Conservation (phyloP, 176 grass and related monocot genomes). For the Juncus effusus region DNA sequence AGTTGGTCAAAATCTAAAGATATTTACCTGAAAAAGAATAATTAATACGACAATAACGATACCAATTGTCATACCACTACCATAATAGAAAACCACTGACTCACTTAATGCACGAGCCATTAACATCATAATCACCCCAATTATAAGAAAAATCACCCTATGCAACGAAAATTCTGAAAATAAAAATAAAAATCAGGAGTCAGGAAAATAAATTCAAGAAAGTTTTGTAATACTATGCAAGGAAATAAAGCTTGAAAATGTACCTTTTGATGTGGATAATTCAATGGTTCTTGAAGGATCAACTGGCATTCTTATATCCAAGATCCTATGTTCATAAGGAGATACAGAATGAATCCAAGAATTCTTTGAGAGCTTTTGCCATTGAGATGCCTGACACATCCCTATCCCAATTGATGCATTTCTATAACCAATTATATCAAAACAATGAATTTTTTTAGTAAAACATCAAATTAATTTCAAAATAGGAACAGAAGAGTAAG, state of each 20-base stretch:
- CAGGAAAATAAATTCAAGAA: background rate
- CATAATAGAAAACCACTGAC: slow-evolving; percentile 91
- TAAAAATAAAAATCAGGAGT: slow-evolving; percentile 2
- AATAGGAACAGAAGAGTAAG: background rate
- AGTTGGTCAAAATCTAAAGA: background rate
- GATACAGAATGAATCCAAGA: slow-evolving; percentile 62
- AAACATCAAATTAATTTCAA: background rate
- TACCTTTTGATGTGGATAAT: slow-evolving; percentile 80
- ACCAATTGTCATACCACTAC: slow-evolving; percentile 81
- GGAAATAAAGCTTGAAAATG: background rate
- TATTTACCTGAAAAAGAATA: slow-evolving; percentile 83
- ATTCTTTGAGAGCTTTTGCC: slow-evolving; percentile 78
- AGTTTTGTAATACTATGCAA: background rate
- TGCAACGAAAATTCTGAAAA: slow-evolving; percentile 64
- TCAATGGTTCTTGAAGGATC: slow-evolving; percentile 51
- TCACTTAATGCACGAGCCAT: slow-evolving; percentile 57
- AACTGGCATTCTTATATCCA: slow-evolving; percentile 59
- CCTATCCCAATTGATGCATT: slow-evolving; percentile 67
- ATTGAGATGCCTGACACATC: slow-evolving; percentile 59
- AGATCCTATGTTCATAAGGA: slow-evolving; percentile 52
- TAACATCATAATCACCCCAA: slow-evolving; percentile 66
- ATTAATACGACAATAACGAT: slow-evolving; percentile 79
- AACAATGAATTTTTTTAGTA: background rate
- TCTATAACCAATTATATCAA: slow-evolving; percentile 33
- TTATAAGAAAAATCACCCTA: slow-evolving; percentile 72